These are phyloP conservation scores for Straminergon stramineum DNA, from an alignment of 225 moss, liverwort and hornwort genomes.

Conservation along the genomic window DNA sequence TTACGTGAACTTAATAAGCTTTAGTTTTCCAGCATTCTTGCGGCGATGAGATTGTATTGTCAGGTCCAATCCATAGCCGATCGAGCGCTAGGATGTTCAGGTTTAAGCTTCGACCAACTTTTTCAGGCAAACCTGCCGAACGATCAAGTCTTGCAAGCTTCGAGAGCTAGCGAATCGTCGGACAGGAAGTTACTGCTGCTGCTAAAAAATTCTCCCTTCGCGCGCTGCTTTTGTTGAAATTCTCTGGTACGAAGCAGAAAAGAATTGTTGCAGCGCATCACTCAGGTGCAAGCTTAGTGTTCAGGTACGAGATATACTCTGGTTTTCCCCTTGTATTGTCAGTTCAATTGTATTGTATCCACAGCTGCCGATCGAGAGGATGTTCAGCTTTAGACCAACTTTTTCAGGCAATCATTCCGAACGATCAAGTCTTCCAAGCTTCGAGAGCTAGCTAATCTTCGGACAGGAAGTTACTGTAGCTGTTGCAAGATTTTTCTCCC, in stretches of 20 bases:
- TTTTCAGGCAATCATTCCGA: not conserved
- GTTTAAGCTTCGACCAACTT: not conserved
- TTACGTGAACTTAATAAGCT: not conserved
- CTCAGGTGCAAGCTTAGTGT: no score
- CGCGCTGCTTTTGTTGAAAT: not conserved
- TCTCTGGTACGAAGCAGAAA: no score
- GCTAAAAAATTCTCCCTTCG: not conserved
- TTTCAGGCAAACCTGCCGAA: not conserved
- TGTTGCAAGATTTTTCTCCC: no score
- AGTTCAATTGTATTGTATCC: not conserved
- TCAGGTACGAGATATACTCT: no score
- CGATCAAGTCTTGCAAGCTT: not conserved
- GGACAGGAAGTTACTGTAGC: no score
- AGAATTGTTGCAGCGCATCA: no score
- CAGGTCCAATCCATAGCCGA: not conserved
- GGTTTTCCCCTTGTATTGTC: not conserved
- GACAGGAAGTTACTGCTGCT: not conserved
- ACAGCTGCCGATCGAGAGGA: not conserved
- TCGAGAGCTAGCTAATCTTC: not conserved
- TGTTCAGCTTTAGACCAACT: not conserved
- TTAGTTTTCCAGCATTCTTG: not conserved
- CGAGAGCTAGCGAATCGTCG: not conserved
- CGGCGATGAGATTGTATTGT: not conserved
- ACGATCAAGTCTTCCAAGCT: not conserved
- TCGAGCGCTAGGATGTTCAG: not conserved